Evolutionary conservation across 371 early-diverging fungal species (phyloP).

Genomic region (Mucor piriformis): DNA sequence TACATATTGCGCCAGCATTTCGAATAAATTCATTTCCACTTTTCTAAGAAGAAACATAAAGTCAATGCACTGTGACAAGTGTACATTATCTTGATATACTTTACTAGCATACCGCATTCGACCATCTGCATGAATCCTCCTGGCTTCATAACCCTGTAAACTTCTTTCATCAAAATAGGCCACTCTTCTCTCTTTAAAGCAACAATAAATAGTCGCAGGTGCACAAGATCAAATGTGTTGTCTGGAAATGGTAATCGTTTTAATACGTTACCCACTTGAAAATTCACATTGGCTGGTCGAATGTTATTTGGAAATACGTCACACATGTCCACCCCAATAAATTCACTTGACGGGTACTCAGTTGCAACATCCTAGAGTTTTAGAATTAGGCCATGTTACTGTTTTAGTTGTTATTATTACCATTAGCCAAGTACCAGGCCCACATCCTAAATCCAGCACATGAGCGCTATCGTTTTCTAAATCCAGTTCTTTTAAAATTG

Average conservation of each 20-base stretch:
- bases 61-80: no score
- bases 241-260: slow-evolving; percentile 60
- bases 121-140: slow-evolving; percentile 61
- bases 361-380: slow-evolving; percentile 64
- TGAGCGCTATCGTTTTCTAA: slow-evolving; percentile 5
- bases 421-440: slow-evolving; percentile 62
- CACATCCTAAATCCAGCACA: slow-evolving; percentile 56
- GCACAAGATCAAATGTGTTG: slow-evolving; percentile 62
- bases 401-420: no score
- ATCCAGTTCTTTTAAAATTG: slow-evolving; percentile 1
- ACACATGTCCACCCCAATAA: slow-evolving; percentile 59
- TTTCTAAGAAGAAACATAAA: slow-evolving; percentile 22
- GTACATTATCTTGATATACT: no score
- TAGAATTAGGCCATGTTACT: no score
- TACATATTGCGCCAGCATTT: slow-evolving; percentile 35
- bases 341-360: slow-evolving; percentile 56
- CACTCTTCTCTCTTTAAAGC: slow-evolving; percentile 55
- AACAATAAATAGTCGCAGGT: slow-evolving; percentile 57
- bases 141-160: slow-evolving; percentile 56
- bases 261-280: slow-evolving; percentile 48
- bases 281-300: slow-evolving; percentile 49
- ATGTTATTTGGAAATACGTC: slow-evolving; percentile 56
- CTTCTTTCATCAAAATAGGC: slow-evolving; percentile 49
- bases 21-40: slow-evolving; percentile 34
- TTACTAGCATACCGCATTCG: slow-evolving; percentile 52